Evolutionary conservation across 441 rosid genomes (phyloP).

Genomic region (Viola pubescens): DNA sequence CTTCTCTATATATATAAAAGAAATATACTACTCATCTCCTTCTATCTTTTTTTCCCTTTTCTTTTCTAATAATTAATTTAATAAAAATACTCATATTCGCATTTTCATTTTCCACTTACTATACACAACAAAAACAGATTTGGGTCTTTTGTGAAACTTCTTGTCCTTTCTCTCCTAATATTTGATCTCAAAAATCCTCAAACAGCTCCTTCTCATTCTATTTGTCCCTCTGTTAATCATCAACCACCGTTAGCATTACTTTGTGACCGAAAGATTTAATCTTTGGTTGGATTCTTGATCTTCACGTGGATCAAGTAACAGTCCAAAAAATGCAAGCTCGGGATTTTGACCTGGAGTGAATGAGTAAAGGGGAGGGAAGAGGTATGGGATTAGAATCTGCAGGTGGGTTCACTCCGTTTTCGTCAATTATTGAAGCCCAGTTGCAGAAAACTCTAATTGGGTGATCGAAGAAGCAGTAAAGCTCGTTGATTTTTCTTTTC

Average conservation of each 20-base stretch:
- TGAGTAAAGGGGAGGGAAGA: conserved; percentile 28
- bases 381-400: conserved; percentile 81
- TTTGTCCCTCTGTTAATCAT: background rate
- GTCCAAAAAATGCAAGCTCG: background rate
- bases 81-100: no score
- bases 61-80: no score
- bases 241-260: background rate
- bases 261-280: conserved; percentile 1
- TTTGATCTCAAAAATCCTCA: no score
- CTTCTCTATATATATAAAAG: no score
- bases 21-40: no score
- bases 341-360: conserved; percentile 18
- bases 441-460: conserved; percentile 10
- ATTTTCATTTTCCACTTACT: no score
- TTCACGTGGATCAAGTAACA: conserved; percentile 16
- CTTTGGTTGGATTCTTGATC: background rate
- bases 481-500: background rate
- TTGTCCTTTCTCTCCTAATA: no score
- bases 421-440: conserved; percentile 10
- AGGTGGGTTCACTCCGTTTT: conserved; percentile 40
- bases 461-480: conserved; percentile 22
- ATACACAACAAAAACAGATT: no score
- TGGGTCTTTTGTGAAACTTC: no score
- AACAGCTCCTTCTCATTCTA: no score
- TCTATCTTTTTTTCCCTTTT: no score